Evolutionary conservation across 192 early-diverging fungal genomes (phyloP), one percentile per base, ranked within the genome.

Genomic region (Paraglomus brasilianum): DNA sequence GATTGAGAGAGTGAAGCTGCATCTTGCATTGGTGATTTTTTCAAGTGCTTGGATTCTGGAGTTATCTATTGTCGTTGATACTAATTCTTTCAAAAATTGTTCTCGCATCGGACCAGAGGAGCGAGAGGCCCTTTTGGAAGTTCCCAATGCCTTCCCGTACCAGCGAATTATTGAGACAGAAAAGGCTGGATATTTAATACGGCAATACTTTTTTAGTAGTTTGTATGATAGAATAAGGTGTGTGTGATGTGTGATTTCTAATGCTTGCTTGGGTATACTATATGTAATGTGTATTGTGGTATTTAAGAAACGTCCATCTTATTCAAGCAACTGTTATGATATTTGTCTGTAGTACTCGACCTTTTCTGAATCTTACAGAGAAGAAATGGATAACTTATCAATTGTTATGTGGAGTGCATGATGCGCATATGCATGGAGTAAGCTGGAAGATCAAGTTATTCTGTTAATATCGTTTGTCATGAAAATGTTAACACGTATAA

Each of bases 311-410:
- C 30, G 30, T 3, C 3, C 30, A 3, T 30, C 1, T 30, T 30
- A 30, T 30, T 30, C 30, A 30, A 30, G 3, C 30, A 30, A 30
- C 30, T 30, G 30, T 30, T 30, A 30, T 69, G 24, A 69, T 50
- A 19, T 58, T 22, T 22, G 4, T 22, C 30, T 45, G 24, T 46
- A 97, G 94, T 69, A 98, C 93, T 1, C 87, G 96, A 17, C 96
- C 96, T 14, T 98, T 98, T 65, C 78, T 98, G 69, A 86, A 86
- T 21, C 55, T 81, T 5, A 82, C 87, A 44, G 96, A 98, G 75
- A 97, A 97, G 72, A 93, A 89, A 56, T 98, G 96, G 96, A 92
- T 98, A 51, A 87, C 93, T 5, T 93, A 88, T 75, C 96, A 98
- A 69, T 64, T 98, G 8, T 81, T 97, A 15, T 80, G 81, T 50